These are phyloP conservation scores for Neolecta irregularis DNA, from an alignment of 1,139 yeast genomes.

Conservation along the genomic window DNA sequence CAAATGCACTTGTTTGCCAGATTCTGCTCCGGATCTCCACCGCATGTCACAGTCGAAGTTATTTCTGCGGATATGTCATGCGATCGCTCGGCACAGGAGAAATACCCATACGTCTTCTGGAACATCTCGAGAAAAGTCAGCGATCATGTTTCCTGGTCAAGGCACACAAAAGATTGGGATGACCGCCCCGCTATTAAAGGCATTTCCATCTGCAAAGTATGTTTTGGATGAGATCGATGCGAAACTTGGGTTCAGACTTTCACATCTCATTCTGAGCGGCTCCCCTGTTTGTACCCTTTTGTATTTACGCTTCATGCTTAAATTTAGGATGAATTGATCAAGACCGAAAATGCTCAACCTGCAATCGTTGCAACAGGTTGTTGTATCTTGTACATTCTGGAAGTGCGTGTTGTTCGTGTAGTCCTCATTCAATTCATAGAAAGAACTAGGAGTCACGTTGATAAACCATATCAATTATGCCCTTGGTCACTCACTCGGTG, in stretches of 20 bases:
- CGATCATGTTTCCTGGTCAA: too few relatives aligned
- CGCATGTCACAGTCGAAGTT: too few relatives aligned
- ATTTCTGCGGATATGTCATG: too few relatives aligned
- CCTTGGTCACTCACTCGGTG: constrained; percentile 52
- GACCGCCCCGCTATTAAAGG: constrained; percentile 20
- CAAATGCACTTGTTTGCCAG: too few relatives aligned
- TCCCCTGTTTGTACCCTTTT: neutral
- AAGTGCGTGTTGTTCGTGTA: constrained; percentile 19
- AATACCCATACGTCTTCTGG: too few relatives aligned
- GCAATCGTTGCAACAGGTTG: constrained; percentile 38
- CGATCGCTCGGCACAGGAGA: too few relatives aligned
- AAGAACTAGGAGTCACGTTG: constrained; percentile 17
- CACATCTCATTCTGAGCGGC: constrained; percentile 17
- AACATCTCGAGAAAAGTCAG: too few relatives aligned
- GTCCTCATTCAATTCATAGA: constrained; percentile 3
- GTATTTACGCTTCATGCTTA: constrained; percentile 14
- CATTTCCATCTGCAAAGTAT: constrained; percentile 17
- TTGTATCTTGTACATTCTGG: constrained; percentile 26
- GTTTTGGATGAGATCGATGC: constrained; percentile 24
- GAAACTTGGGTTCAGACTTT: constrained; percentile 20
- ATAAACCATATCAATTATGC: constrained; percentile 19
- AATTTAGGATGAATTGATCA: constrained; percentile 16
- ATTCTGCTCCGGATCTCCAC: too few relatives aligned
- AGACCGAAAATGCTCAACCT: constrained; percentile 47
- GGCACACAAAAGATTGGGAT: constrained; percentile 28